Percentiles rank a stretch among this genome's conserved stretches.
Conservation (phyloP, 495 filamentous ascomycete species). For the Trypethelium eluteriae region DNA sequence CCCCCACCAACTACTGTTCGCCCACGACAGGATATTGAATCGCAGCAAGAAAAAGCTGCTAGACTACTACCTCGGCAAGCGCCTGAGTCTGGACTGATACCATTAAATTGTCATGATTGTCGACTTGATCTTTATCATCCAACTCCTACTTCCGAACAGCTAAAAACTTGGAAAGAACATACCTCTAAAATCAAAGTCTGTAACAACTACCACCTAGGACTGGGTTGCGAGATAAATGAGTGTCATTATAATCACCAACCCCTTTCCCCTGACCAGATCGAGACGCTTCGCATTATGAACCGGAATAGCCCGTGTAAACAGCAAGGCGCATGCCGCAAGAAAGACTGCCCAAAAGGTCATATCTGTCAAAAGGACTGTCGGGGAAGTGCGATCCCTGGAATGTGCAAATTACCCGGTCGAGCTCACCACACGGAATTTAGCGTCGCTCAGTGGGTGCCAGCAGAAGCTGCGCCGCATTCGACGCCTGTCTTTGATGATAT, state of each 20-base stretch:
- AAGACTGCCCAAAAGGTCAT: slow-evolving; percentile 26
- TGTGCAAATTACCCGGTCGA: slow-evolving; percentile 17
- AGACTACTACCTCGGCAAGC: slow-evolving; percentile 13
- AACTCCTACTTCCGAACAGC: slow-evolving; percentile 17
- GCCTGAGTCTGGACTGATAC: slow-evolving; percentile 21
- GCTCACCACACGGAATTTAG: slow-evolving; percentile 16
- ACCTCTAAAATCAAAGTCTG: slow-evolving; percentile 27
- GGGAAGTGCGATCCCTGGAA: slow-evolving; percentile 19
- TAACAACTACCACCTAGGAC: slow-evolving; percentile 26
- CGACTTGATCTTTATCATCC: slow-evolving; percentile 27
- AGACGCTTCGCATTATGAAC: slow-evolving; percentile 23
- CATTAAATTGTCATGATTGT: slow-evolving; percentile 26
- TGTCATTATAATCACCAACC: slow-evolving; percentile 28
- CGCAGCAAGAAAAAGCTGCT: slow-evolving; percentile 9
- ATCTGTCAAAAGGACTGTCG: slow-evolving; percentile 27
- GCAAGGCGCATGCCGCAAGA: slow-evolving; percentile 22
- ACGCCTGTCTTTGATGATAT: not conserved
- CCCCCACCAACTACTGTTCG: slow-evolving; percentile 8
- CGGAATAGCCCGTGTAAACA: slow-evolving; percentile 22
- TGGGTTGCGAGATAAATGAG: slow-evolving; percentile 18
- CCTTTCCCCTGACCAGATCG: slow-evolving; percentile 15
- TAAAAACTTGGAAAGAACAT: slow-evolving; percentile 21
- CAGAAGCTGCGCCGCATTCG: not conserved
- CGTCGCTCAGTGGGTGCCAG: slow-evolving; percentile 13
- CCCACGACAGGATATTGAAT: slow-evolving; percentile 17